Percentiles rank a stretch among this genome's conserved stretches.
Evolutionary conservation across 1,284 basidiomycete species (phyloP).

Genomic region (Wolfiporia cocos): DNA sequence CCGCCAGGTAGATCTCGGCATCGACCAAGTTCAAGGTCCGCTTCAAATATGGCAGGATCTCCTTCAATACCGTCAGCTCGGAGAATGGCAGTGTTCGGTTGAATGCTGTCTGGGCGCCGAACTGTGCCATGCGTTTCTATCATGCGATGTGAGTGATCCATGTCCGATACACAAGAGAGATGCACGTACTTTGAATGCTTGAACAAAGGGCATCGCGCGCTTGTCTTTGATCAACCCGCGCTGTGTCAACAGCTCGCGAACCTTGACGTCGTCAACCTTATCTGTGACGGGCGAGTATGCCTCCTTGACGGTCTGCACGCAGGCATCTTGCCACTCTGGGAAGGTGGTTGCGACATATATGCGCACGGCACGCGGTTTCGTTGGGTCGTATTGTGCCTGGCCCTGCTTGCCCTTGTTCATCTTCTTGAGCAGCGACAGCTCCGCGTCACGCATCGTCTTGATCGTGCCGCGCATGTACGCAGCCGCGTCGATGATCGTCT

Average conservation of each 20-base stretch:
- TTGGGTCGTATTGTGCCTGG: constrained; percentile 64
- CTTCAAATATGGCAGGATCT: constrained; percentile 80
- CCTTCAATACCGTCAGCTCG: constrained; percentile 72
- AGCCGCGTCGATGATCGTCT: constrained; percentile 63
- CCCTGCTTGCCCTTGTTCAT: constrained; percentile 58
- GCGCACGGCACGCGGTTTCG: constrained; percentile 79
- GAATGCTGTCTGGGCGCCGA: constrained; percentile 80
- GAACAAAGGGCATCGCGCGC: constrained; percentile 92
- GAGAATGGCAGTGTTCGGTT: constrained; percentile 86
- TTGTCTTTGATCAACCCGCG: constrained; percentile 95
- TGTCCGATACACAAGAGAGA: neutral
- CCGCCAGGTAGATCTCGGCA: constrained; percentile 66
- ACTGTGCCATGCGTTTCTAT: constrained; percentile 80
- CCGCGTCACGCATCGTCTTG: constrained; percentile 90
- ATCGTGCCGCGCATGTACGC: constrained; percentile 82
- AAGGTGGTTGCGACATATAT: constrained; percentile 89
- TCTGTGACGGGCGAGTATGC: constrained; percentile 57
- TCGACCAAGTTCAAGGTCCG: constrained; percentile 75
- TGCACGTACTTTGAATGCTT: constrained; percentile 76
- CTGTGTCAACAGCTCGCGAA: constrained; percentile 65
- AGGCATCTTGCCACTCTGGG: constrained; percentile 91
- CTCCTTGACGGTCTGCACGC: constrained; percentile 73
- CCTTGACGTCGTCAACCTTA: constrained; percentile 80
- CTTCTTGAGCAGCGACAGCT: constrained; percentile 75
- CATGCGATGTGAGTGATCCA: constrained; percentile 9